Conservation (phyloP, 306 rosid genomes). For the Medicago ruthenica region DNA sequence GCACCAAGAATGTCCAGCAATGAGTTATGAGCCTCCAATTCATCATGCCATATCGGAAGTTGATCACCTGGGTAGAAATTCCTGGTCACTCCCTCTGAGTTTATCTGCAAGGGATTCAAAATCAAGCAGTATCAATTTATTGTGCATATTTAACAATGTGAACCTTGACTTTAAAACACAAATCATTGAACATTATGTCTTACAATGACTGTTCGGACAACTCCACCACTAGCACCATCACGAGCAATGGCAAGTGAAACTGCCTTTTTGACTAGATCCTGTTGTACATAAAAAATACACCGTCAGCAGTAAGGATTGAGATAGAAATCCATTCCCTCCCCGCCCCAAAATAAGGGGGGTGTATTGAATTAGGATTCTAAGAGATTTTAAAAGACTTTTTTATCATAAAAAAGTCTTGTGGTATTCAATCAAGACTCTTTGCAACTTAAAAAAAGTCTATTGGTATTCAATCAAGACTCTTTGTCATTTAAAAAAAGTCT, state of each 20-base stretch:
- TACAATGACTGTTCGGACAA: conserved; percentile 92
- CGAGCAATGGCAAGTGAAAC: conserved; percentile 98
- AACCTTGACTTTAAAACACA: not conserved
- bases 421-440: too few relatives aligned
- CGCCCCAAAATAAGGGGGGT: too few relatives aligned
- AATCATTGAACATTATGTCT: conserved; percentile 38
- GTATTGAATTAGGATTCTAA: too few relatives aligned
- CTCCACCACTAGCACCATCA: conserved; percentile 99
- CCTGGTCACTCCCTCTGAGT: conserved; percentile 91
- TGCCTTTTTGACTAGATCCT: conserved; percentile 90
- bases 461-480: too few relatives aligned
- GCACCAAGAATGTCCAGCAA: conserved; percentile 74
- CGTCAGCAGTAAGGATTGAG: conserved; percentile 28
- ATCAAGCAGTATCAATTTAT: conserved; percentile 27
- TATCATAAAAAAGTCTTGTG: too few relatives aligned
- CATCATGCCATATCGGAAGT: conserved; percentile 94
- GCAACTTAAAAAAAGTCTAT: too few relatives aligned
- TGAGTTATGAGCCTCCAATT: conserved; percentile 78
- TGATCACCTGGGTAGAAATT: conserved; percentile 80
- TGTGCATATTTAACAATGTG: not conserved
- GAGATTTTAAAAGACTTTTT: too few relatives aligned
- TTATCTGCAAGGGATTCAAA: conserved; percentile 62
- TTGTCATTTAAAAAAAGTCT: too few relatives aligned
- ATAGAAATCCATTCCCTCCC: too few relatives aligned
- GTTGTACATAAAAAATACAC: conserved; percentile 33